Evolutionary conservation across 164 flowering plant genomes (phyloP), one percentile per base, ranked within the genome.

Genomic region (Tetracentron sinense): DNA sequence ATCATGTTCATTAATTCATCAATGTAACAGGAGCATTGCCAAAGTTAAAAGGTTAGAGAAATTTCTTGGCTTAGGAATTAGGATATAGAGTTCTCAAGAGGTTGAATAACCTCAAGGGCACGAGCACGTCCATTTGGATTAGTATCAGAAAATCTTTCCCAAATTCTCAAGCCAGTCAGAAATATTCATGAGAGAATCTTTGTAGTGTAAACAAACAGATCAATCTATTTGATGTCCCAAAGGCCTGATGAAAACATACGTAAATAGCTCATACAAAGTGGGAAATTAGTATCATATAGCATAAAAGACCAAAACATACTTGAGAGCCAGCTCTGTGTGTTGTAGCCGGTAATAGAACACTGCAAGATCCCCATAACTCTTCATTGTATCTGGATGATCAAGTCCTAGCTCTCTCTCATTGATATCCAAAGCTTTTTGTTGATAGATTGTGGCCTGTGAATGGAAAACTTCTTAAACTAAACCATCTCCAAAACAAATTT

Each of bases 321-420:
- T 94, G 63, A 94, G 88, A 69, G 99, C 99, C 63, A 94, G 76
- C 69, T 94, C 97, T 52, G 97, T 94, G 71, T 94, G 99, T 66
- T 94, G 99, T 75, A 94, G 93, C 61, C 99, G 78, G 75, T 94
- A 94, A 78, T 94, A 94, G 83, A 94, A 94, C 42, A 94, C 99
- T 61, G 99, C 99, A 70, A 94, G 87, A 78, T 94, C 99, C 19
- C 99, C 99, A 78, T 94, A 94, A 70, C 97, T 94, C 78, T 94
- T 94, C 99, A 91, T 94, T 49, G 99, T 94, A 74, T 94, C 99
- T 60, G 99, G 97, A 81, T 94, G 99, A 78, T 94, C 99, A 68
- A 94, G 95, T 49, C 99, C 99, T 22, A 94, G 77, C 75, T 94
- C 99, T 72, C 99, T 83, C 76, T 94, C 99, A 69, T 94, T 94